These are phyloP conservation scores for Rasamsonia emersonii DNA, from an alignment of 2,329 filamentous ascomycete species.

Conservation along the genomic window DNA sequence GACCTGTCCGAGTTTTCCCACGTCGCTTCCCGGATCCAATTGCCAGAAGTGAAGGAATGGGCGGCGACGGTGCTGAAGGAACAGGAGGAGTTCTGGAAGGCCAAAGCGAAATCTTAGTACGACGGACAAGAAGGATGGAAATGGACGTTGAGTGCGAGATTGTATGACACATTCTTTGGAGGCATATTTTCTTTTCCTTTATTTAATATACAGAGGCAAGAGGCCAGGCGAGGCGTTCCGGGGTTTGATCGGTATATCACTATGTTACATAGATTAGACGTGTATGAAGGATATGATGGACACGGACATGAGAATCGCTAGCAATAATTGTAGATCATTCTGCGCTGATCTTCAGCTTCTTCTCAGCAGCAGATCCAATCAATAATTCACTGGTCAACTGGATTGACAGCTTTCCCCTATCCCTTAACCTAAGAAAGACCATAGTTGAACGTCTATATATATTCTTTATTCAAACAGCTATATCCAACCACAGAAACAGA, in stretches of 20 bases:
- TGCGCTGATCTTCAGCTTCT: too few relatives aligned
- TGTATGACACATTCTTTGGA: too few relatives aligned
- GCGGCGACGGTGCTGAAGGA: constrained; percentile 67
- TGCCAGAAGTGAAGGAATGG: constrained; percentile 76
- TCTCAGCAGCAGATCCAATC: too few relatives aligned
- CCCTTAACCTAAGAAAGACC: too few relatives aligned
- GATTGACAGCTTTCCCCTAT: too few relatives aligned
- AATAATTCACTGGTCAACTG: too few relatives aligned
- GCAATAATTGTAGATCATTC: too few relatives aligned
- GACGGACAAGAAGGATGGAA: not conserved
- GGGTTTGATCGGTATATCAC: not conserved
- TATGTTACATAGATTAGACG: constrained; percentile 4
- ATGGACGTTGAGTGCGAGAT: not conserved
- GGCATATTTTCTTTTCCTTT: too few relatives aligned
- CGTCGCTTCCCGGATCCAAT: constrained; percentile 62
- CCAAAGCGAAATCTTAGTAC: constrained; percentile 1
- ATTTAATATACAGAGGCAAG: too few relatives aligned
- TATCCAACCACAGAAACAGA: constrained; percentile 1
- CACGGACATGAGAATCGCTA: constrained; percentile 1
- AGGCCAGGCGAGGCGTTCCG: constrained; percentile 7
- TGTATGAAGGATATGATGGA: constrained; percentile 1
- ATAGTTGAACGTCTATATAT: too few relatives aligned
- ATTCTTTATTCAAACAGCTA: constrained; percentile 4
- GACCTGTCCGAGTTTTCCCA: constrained; percentile 83
- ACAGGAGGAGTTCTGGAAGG: constrained; percentile 63